Conservation (phyloP, 805 yeast genomes). For the Jamesozyma piceae region DNA sequence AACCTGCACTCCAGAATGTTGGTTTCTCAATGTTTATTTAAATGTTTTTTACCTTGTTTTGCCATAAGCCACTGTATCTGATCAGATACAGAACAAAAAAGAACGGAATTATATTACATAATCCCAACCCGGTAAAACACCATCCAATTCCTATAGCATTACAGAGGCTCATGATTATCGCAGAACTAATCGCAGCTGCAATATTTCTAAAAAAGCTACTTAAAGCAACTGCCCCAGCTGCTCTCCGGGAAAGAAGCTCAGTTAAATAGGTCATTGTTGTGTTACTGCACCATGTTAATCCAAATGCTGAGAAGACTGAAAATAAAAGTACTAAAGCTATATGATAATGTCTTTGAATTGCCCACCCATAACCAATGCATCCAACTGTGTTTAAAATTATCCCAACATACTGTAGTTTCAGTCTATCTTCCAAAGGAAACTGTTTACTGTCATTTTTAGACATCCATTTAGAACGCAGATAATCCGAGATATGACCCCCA, state of each 20-base stretch:
- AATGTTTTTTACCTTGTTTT: conserved; percentile 5
- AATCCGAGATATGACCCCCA: conserved; percentile 43
- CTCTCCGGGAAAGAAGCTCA: conserved; percentile 40
- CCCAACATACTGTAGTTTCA: conserved; percentile 38
- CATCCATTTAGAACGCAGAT: conserved; percentile 25
- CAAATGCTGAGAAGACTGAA: conserved; percentile 41
- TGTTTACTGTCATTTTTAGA: conserved; percentile 23
- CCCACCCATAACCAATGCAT: conserved; percentile 46
- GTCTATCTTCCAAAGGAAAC: conserved; percentile 38
- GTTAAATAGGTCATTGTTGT: conserved; percentile 46
- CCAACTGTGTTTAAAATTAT: conserved; percentile 37
- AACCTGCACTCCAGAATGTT: too few relatives aligned
- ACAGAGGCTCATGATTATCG: conserved; percentile 32
- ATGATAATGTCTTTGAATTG: conserved; percentile 33
- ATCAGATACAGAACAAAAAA: conserved; percentile 17
- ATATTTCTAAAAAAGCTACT: conserved; percentile 44
- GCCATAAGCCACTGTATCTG: conserved; percentile 14
- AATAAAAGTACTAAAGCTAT: conserved; percentile 36
- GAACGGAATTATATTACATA: conserved; percentile 25
- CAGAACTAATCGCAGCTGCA: conserved; percentile 47
- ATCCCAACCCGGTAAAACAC: conserved; percentile 46
- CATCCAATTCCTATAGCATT: conserved; percentile 40
- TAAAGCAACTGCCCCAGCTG: conserved; percentile 46
- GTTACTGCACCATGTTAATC: conserved; percentile 48
- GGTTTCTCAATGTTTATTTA: too few relatives aligned